Evolutionary conservation across 768 basidiomycete genomes (phyloP).

Genomic region (Porpolomopsis calyptriformis): DNA sequence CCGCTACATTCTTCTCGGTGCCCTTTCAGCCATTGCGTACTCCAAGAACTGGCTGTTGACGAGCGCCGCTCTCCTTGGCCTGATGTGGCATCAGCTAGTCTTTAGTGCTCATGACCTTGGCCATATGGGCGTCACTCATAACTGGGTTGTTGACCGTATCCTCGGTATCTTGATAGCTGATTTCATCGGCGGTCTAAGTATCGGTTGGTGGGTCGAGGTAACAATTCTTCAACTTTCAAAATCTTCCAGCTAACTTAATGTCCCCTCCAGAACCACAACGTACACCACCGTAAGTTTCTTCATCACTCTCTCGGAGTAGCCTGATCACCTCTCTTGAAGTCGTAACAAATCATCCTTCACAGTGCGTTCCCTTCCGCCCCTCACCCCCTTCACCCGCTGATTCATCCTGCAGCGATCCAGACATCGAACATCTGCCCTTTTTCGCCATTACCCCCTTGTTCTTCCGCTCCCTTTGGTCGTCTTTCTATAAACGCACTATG

Average conservation of each 20-base stretch:
- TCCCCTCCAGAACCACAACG: constrained; percentile 70
- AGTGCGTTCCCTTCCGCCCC: constrained; percentile 39
- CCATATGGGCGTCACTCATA: constrained; percentile 86
- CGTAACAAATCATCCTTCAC: constrained; percentile 94
- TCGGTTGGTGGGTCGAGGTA: constrained; percentile 98
- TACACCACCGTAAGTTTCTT: constrained; percentile 75
- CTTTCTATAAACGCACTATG: constrained; percentile 89
- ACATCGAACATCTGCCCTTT: constrained; percentile 86
- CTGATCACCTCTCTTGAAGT: constrained; percentile 36
- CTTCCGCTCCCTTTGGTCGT: constrained; percentile 79
- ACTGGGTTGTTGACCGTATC: constrained; percentile 72
- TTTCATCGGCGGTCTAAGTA: constrained; percentile 84
- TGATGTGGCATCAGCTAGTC: constrained; percentile 91
- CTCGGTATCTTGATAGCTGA: constrained; percentile 73
- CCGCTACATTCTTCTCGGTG: constrained; percentile 64
- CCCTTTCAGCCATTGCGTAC: constrained; percentile 52
- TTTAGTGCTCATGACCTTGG: constrained; percentile 93
- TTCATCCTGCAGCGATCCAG: constrained; percentile 50
- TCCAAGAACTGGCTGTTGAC: constrained; percentile 50
- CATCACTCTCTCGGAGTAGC: constrained; percentile 3
- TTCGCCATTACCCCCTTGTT: constrained; percentile 87
- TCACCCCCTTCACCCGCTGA: constrained; percentile 6
- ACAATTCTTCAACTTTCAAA: constrained; percentile 10
- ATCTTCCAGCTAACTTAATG: constrained; percentile 8
- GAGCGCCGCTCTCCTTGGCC: constrained; percentile 74